These are phyloP conservation scores for Haplosporangium sp. DNA, from an alignment of 371 early-diverging fungal genomes.

Conservation along the genomic window DNA sequence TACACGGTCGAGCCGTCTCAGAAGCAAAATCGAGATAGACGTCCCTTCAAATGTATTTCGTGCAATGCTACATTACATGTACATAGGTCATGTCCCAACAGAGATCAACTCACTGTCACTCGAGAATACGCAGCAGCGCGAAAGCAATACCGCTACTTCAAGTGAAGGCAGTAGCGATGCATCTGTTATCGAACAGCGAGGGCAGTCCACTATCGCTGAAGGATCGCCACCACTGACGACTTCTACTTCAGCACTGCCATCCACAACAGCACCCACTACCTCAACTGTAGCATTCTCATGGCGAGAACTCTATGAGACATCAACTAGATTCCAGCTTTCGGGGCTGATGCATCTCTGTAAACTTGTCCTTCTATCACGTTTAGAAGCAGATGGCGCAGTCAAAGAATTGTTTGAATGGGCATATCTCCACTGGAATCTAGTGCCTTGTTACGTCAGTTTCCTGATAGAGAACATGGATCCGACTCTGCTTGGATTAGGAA, in stretches of 20 bases:
- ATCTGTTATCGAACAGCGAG: neutral
- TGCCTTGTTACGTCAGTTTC: constrained; percentile 35
- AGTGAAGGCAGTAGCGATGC: neutral
- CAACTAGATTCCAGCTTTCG: constrained; percentile 20
- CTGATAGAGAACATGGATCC: constrained; percentile 30
- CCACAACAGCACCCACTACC: neutral
- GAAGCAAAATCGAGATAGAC: constrained; percentile 18
- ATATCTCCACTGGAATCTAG: constrained; percentile 25
- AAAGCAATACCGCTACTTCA: neutral
- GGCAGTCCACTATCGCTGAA: neutral
- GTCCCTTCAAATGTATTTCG: constrained; percentile 22
- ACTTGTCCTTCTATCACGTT: constrained; percentile 18
- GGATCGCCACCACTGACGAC: neutral
- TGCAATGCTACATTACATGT: constrained; percentile 45
- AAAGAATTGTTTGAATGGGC: constrained; percentile 48
- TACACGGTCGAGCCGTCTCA: neutral
- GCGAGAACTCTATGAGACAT: constrained; percentile 40
- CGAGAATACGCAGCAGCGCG: neutral
- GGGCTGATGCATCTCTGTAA: constrained; percentile 31
- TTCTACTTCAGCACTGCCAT: neutral
- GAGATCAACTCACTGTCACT: neutral
- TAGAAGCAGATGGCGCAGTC: constrained; percentile 20
- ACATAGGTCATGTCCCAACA: constrained; percentile 45
- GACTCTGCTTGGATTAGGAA: neutral
- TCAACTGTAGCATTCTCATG: constrained; percentile 22